Conservation (phyloP, 1,139 yeast genomes). For the Kurtzmaniella quercitrusa region DNA sequence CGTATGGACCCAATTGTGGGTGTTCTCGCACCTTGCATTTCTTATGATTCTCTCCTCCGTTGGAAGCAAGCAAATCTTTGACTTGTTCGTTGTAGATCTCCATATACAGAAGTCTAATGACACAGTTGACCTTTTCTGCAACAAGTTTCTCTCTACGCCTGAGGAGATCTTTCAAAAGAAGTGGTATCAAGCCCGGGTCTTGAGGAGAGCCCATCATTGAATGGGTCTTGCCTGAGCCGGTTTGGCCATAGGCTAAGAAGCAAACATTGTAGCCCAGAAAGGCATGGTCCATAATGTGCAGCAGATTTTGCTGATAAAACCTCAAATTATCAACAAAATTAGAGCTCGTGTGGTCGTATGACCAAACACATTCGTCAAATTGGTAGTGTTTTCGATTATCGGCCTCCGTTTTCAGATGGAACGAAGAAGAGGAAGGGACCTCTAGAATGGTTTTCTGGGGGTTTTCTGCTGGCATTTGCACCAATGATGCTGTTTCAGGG, state of each 20-base stretch:
- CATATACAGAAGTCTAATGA: conserved; percentile 56
- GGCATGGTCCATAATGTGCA: conserved; percentile 56
- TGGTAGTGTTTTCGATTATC: conserved; percentile 10
- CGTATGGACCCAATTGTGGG: conserved; percentile 62
- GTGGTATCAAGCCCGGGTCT: conserved; percentile 60
- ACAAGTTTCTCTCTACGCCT: conserved; percentile 35
- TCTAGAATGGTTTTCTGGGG: conserved; percentile 17
- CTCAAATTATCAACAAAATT: conserved; percentile 43
- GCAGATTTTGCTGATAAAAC: conserved; percentile 53
- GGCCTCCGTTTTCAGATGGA: conserved; percentile 12
- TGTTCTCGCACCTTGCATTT: conserved; percentile 54
- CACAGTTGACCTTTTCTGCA: conserved; percentile 42
- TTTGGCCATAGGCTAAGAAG: conserved; percentile 74
- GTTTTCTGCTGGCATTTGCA: conserved; percentile 28
- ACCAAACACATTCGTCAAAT: conserved; percentile 62
- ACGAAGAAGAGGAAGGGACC: conserved; percentile 19
- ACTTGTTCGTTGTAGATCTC: conserved; percentile 76
- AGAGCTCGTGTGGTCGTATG: conserved; percentile 32
- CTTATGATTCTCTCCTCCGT: conserved; percentile 13
- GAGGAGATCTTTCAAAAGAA: conserved; percentile 53
- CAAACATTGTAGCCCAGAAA: conserved; percentile 72
- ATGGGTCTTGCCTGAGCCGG: conserved; percentile 68
- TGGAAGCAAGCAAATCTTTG: conserved; percentile 43
- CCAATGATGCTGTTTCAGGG: conserved; percentile 15
- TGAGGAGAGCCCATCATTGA: conserved; percentile 64